These are phyloP conservation scores for Phellinidium pouzarii DNA, from an alignment of 1,284 basidiomycete species.

Conservation along the genomic window DNA sequence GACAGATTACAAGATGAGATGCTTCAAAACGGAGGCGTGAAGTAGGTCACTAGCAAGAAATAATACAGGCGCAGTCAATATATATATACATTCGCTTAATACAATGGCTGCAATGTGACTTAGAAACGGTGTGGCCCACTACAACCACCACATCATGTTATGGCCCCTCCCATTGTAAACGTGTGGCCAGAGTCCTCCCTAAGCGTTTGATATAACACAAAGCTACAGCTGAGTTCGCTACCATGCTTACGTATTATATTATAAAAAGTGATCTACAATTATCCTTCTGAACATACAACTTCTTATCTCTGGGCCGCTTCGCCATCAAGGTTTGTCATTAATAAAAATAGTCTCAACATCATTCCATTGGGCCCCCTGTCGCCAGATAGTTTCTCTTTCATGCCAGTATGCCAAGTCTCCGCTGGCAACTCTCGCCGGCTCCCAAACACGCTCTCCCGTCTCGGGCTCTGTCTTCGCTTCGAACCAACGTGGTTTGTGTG, in stretches of 20 bases:
- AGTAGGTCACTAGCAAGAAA: too few species aligned
- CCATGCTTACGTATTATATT: too few species aligned
- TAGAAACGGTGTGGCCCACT: too few species aligned
- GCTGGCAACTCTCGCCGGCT: conserved; percentile 49
- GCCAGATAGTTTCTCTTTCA: conserved; percentile 67
- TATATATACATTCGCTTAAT: too few species aligned
- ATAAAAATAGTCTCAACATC: conserved; percentile 80
- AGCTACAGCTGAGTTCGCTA: too few species aligned
- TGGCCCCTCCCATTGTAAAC: too few species aligned
- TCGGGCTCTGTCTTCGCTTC: conserved; percentile 70
- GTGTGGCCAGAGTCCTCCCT: too few species aligned
- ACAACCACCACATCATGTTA: too few species aligned
- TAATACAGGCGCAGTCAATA: too few species aligned
- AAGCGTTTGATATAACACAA: too few species aligned
- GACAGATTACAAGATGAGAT: neutral
- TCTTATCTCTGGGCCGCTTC: neutral
- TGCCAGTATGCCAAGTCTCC: conserved; percentile 75
- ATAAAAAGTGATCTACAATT: neutral
- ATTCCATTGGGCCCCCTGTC: conserved; percentile 47
- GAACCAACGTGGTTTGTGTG: conserved; percentile 85
- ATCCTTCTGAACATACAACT: neutral
- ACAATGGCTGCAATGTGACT: too few species aligned
- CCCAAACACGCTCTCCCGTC: conserved; percentile 83
- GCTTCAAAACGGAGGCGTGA: too few species aligned
- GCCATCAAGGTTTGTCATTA: conserved; percentile 39